phyloP scores from a whole-genome alignment of 2,329 filamentous ascomycete genomes.

The Didymella pinodella region DNA sequence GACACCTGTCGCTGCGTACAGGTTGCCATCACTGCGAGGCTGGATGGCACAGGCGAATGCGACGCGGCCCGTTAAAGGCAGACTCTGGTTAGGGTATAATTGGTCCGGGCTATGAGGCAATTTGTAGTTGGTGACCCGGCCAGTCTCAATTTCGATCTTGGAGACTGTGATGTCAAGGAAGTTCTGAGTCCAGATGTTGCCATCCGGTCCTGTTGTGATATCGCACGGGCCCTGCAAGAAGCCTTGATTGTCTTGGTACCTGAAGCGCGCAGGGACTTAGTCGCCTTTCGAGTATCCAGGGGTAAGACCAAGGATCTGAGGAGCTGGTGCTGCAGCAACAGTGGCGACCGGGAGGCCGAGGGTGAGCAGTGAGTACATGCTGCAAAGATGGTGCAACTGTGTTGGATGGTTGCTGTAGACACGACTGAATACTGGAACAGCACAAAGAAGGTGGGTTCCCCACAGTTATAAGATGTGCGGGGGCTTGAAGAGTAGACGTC shows the following conservation, averaged over 20 bases:
- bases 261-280: constrained; percentile 14
- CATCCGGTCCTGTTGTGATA: constrained; percentile 18
- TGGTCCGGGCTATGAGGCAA: constrained; percentile 17
- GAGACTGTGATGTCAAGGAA: constrained; percentile 21
- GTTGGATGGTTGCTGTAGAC: neutral
- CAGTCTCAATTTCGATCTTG: constrained; percentile 18
- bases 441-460: neutral
- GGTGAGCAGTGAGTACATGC: constrained; percentile 1
- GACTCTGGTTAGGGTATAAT: constrained; percentile 13
- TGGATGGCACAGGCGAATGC: constrained; percentile 22
- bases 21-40: constrained; percentile 15
- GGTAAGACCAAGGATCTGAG: constrained; percentile 13
- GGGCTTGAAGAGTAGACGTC: neutral
- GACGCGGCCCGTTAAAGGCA: constrained; percentile 16
- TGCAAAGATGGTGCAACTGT: neutral
- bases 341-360: neutral
- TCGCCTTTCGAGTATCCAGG: constrained; percentile 21
- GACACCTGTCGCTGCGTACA: constrained; percentile 21
- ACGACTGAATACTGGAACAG: neutral
- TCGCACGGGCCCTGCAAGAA: constrained; percentile 19
- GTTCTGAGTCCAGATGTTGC: constrained; percentile 23
- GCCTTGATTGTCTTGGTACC: constrained; percentile 17
- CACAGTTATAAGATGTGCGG: neutral
- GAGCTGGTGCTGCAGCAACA: constrained; percentile 12
- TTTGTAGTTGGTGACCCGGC: constrained; percentile 20